Evolutionary conservation across 768 basidiomycete species (phyloP).

Genomic region (Amanita pseudoporphyria): DNA sequence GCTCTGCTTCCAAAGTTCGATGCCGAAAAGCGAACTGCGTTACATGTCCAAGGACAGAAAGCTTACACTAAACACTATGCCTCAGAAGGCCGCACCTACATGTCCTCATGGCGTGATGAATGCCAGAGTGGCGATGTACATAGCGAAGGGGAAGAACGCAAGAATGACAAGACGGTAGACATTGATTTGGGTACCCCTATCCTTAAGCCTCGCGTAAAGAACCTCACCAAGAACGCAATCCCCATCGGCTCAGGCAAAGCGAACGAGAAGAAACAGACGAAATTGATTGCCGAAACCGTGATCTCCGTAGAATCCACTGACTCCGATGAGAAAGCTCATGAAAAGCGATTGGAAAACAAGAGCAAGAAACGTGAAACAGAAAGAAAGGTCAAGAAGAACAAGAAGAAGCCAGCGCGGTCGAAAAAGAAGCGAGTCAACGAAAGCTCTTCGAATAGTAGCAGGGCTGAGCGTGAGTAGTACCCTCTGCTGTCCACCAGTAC

Average conservation of each 20-base stretch:
- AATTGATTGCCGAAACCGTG: not conserved
- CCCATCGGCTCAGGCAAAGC: not conserved
- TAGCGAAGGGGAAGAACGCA: not conserved
- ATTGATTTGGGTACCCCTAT: constrained; percentile 47
- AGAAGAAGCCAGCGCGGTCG: not conserved
- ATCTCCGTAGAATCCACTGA: not conserved
- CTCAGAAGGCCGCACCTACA: constrained; percentile 25
- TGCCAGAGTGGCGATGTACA: not conserved
- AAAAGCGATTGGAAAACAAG: not conserved
- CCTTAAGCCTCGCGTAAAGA: constrained; percentile 33
- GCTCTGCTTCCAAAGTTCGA: constrained; percentile 28
- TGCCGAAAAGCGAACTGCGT: constrained; percentile 29
- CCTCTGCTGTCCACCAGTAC: not conserved
- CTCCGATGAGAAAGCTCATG: not conserved
- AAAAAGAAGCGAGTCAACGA: constrained; percentile 5
- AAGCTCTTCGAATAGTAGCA: not conserved
- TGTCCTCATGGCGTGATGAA: constrained; percentile 19
- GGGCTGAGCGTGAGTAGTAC: not conserved
- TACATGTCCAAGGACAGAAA: constrained; percentile 42
- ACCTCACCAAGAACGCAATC: not conserved
- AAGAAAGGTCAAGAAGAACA: not conserved
- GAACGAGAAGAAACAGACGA: not conserved
- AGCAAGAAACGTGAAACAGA: not conserved
- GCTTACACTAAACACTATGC: constrained; percentile 34
- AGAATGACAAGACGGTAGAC: constrained; percentile 7